Percentiles rank a stretch among this genome's conserved stretches.
These are phyloP conservation scores for Citrullus mucosospermus DNA, from an alignment of 306 rosid species.

Conservation along the genomic window DNA sequence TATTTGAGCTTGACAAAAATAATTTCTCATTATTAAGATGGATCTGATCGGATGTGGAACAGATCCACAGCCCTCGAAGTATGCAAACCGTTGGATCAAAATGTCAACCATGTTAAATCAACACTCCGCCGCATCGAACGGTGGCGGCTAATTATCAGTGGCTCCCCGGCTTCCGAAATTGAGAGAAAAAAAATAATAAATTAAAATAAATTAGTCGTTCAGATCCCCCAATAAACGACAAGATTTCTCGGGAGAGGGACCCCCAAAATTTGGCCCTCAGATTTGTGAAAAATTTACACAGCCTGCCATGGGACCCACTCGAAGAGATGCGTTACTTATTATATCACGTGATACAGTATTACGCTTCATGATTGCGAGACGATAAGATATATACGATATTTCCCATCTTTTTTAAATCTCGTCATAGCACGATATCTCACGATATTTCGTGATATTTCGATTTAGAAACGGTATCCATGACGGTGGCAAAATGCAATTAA, in stretches of 20 bases:
- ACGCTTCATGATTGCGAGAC: constrained; percentile 27
- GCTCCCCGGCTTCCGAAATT: neutral
- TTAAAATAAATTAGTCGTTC: constrained; percentile 29
- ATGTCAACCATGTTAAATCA: neutral
- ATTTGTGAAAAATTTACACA: constrained; percentile 19
- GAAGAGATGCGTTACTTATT: constrained; percentile 26
- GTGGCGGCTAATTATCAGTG: neutral
- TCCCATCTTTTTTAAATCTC: too few species aligned
- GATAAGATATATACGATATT: neutral
- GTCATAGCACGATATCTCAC: too few species aligned
- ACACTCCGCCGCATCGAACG: constrained; percentile 1
- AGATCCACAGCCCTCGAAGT: too few species aligned
- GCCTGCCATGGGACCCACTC: constrained; percentile 30
- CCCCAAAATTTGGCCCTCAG: constrained; percentile 14
- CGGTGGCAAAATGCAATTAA: neutral
- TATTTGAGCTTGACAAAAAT: too few species aligned
- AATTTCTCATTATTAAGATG: neutral
- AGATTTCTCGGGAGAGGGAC: constrained; percentile 20
- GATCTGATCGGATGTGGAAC: neutral
- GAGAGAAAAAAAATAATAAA: neutral
- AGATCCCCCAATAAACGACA: constrained; percentile 59
- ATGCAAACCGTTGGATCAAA: neutral
- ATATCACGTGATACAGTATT: constrained; percentile 43
- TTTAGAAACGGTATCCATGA: too few species aligned
- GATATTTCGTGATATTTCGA: too few species aligned